Conservation (phyloP, 148 eudicot genomes). For the Vaccinium corymbosum region DNA sequence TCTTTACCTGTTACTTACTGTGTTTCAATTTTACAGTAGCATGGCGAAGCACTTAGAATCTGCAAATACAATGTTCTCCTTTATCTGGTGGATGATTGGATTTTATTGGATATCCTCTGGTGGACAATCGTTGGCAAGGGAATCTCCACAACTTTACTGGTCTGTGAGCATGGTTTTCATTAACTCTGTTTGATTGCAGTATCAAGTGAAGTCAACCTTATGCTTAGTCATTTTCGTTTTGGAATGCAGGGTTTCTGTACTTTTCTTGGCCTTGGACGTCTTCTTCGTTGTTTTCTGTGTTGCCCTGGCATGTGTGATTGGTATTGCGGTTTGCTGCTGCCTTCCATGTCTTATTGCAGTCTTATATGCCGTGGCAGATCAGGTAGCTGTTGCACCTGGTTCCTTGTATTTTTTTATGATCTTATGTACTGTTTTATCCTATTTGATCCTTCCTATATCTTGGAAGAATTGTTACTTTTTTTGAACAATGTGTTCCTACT, state of each 20-base stretch:
- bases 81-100: slow-evolving; percentile 73
- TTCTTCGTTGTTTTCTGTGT: slow-evolving; percentile 69
- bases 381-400: slow-evolving; percentile 35
- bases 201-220: not conserved
- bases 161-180: slow-evolving; percentile 22
- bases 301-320: slow-evolving; percentile 69
- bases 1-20: not conserved
- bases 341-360: slow-evolving; percentile 72
- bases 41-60: slow-evolving; percentile 59
- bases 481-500: not conserved
- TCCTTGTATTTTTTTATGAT: not conserved
- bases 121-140: slow-evolving; percentile 49
- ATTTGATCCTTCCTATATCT: not conserved
- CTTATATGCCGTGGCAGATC: slow-evolving; percentile 61
- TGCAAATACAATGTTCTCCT: slow-evolving; percentile 77
- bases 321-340: slow-evolving; percentile 71
- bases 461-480: not conserved
- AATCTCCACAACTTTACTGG: slow-evolving; percentile 69
- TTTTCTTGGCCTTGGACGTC: slow-evolving; percentile 66
- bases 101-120: slow-evolving; percentile 67
- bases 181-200: not conserved
- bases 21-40: slow-evolving; percentile 31
- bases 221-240: slow-evolving; percentile 8
- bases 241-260: slow-evolving; percentile 56
- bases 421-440: not conserved